Evolutionary conservation across 805 yeast genomes (phyloP), one percentile per base, ranked within the genome.

Genomic region (Hanseniaspora mollemarum): DNA sequence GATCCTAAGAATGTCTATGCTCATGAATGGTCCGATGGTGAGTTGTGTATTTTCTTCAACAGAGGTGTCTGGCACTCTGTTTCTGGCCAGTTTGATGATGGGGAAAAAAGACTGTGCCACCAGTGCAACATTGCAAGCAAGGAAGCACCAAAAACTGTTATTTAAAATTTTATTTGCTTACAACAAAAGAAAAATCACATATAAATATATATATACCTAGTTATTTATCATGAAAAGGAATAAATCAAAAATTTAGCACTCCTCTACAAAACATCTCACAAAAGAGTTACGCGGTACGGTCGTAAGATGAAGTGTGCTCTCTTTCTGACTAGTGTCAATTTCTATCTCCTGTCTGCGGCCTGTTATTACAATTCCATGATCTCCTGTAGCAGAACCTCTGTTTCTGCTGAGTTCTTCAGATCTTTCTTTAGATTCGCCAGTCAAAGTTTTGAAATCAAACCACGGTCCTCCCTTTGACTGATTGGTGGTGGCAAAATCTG

Each of bases 1-100:
- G 65, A 81, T 2, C 90, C 95, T 18, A 62, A 77, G 51, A 62
- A 80, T 43, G 79, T 87, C 10, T 84, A 83, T 65, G 83, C 87
- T 3, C 95, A 87, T 64, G 76, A 77, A 43, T 87, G 95, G 95
- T 67, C 69, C 18, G 73, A 78, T 56, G 95, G 95, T 51, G 95
- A 87, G 60, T 73, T 87, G 60, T 92, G 85, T 32, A 80, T 87
- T 51, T 87, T 87, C 71, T 86, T 73, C 67, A 87, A 87, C 71
- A 74, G 90, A 63, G 95, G 95, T 40, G 88, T 87, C 10, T 83
- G 90, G 83, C 95, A 87, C 63, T 78, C 90, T 1, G 95, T 87
- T 29, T 86, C 95, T 15, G 94, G 95, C 48, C 94, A 86, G 66
- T 81, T 87, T 67, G 80, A 76, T 18, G 74, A 74, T 18, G 85